Evolutionary conservation across 306 rosid genomes (phyloP).

Genomic region (Phaseolus lunatus): DNA sequence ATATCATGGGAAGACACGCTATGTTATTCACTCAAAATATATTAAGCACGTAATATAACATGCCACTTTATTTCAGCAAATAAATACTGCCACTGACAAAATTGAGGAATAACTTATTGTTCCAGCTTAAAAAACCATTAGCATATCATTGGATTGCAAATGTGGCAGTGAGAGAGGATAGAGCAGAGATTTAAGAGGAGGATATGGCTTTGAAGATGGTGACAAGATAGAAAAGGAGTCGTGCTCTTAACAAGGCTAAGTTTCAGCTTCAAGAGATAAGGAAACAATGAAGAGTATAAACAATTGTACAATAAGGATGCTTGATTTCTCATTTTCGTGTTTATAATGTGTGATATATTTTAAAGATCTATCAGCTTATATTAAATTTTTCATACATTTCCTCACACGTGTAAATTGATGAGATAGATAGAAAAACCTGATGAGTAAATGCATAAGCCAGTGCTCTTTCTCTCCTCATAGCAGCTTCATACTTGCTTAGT

Average conservation of each 20-base stretch:
- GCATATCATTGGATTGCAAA: constrained; percentile 21
- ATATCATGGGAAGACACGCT: neutral
- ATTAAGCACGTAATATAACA: constrained; percentile 4
- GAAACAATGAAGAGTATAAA: constrained; percentile 1
- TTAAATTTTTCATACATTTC: constrained; percentile 19
- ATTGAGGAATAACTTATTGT: constrained; percentile 12
- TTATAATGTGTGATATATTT: constrained; percentile 18
- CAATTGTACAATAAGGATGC: neutral
- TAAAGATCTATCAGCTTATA: constrained; percentile 17
- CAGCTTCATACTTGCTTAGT: constrained; percentile 85
- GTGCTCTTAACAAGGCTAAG: constrained; percentile 10
- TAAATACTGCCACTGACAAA: constrained; percentile 29
- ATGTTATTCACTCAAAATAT: constrained; percentile 22
- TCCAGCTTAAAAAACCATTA: constrained; percentile 6
- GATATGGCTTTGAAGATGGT: constrained; percentile 6
- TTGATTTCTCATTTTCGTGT: constrained; percentile 31
- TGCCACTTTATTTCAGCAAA: constrained; percentile 20
- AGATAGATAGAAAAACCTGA: constrained; percentile 70
- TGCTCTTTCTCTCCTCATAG: constrained; percentile 95
- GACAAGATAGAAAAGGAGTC: constrained; percentile 2
- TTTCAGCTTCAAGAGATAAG: constrained; percentile 34
- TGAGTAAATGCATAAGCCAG: constrained; percentile 96
- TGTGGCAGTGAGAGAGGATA: constrained; percentile 20
- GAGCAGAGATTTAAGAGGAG: constrained; percentile 19
- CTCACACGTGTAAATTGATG: constrained; percentile 12